A percentile compares a stretch with the other conserved stretches of the same genome.
phyloP scores from a whole-genome alignment of 306 rosid genomes.

The apple (Malus domestica) region ASM211411v1 NC_041801.1:36908501-36909000 shows the following conservation, averaged over 20 bases:
- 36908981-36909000: slow-evolving; percentile 54
- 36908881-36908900: slow-evolving; percentile 37
- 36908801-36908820: not conserved
- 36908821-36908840: slow-evolving; percentile 24
- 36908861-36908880: slow-evolving; percentile 23
- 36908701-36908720: slow-evolving; percentile 35
- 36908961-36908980: slow-evolving; percentile 24
- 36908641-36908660: not conserved
- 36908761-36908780: not conserved
- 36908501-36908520: not conserved
- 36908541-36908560: not conserved
- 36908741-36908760: slow-evolving; percentile 55
- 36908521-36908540: not conserved
- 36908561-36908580: not conserved
- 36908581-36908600: not conserved
- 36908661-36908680: slow-evolving; percentile 34
- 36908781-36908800: too few relatives aligned
- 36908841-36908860: slow-evolving; percentile 10
- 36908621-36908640: not conserved
- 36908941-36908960: not conserved
- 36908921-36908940: slow-evolving; percentile 41
- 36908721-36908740: slow-evolving; percentile 36
- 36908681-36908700: slow-evolving; percentile 10
- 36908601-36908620: not conserved
- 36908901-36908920: not conserved